Evolutionary conservation across 2,329 filamentous ascomycete genomes (phyloP), one percentile per base, ranked within the genome.

Genomic region (Amphichorda felina): DNA sequence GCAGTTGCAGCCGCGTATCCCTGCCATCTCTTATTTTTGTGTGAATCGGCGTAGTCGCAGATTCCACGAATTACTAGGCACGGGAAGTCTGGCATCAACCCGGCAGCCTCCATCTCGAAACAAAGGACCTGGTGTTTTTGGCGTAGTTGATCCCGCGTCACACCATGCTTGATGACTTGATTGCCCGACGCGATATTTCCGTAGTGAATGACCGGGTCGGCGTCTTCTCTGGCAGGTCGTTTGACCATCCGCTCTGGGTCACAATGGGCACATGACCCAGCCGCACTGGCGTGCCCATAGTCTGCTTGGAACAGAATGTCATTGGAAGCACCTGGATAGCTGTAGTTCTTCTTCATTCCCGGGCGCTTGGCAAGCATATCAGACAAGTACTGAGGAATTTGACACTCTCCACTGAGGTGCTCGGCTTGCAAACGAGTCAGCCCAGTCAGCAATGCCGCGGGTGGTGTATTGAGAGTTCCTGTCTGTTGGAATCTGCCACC

Each of bases 21-120:
- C 26, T 58, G 53, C 57, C 56, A 61, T 13, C n/a, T 15, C 6
- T 61, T 51, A 25, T 46, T 50, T 38, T 61, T 61, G 40, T 61
- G 56, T 0, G 46, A 50, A 40, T 63, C 58, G 5, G 54, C 49
- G 34, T 60, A 61, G 29, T 57, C 52, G 19, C 51, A 61, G 2
- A 61, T 54, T 1, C 56, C 57, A 4, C 55, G 46, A 14, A 62
- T 53, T 0, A 53, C 44, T 1, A 60, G 31, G 25, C 51, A 60
- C 0, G 48, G 49, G 5, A 55, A 41, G 1, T 37, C 37, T 7
- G 43, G 38, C 33, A 43, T 43, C 2, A 51, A 19, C 1, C 51
- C 51, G 1, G 51, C 50, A 0, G 45, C 46, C 19, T 51, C 50
- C 50, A 51, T 54, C 33, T 53, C 50, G 27, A 54, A 44, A 18